Conservation (phyloP, 1,284 basidiomycete species). For the Fomitopsis schrenkii region DNA sequence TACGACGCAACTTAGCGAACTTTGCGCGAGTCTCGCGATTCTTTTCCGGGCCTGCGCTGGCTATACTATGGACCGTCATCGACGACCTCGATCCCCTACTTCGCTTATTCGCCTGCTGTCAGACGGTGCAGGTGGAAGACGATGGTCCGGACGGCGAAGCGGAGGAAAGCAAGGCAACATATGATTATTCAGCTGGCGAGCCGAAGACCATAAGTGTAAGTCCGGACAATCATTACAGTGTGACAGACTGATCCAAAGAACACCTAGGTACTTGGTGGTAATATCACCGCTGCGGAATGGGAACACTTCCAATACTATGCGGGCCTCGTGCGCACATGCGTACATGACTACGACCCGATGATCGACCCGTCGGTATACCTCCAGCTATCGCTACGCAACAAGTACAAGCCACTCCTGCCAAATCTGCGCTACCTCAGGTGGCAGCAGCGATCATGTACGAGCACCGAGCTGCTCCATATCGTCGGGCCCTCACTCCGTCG, state of each 20-base stretch:
- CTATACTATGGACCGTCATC: not conserved
- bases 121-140: not conserved
- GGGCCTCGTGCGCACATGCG: not conserved
- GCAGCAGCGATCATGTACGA: not conserved
- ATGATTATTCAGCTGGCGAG: not conserved
- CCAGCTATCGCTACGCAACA: not conserved
- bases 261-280: not conserved
- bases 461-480: not conserved
- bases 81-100: not conserved
- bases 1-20: not conserved
- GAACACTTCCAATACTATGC: not conserved
- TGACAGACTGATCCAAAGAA: not conserved
- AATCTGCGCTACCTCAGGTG: not conserved
- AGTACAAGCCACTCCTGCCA: not conserved
- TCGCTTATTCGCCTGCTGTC: not conserved
- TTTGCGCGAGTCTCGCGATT: not conserved
- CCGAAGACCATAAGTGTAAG: not conserved
- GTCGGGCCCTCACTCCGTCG: not conserved
- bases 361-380: not conserved
- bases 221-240: not conserved
- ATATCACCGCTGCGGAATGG: not conserved
- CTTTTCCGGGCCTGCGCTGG: not conserved
- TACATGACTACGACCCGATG: not conserved
- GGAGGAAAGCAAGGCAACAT: not conserved
- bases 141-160: not conserved